Conservation (phyloP, 768 basidiomycete species). For the Leccinellum luteum region DNA sequence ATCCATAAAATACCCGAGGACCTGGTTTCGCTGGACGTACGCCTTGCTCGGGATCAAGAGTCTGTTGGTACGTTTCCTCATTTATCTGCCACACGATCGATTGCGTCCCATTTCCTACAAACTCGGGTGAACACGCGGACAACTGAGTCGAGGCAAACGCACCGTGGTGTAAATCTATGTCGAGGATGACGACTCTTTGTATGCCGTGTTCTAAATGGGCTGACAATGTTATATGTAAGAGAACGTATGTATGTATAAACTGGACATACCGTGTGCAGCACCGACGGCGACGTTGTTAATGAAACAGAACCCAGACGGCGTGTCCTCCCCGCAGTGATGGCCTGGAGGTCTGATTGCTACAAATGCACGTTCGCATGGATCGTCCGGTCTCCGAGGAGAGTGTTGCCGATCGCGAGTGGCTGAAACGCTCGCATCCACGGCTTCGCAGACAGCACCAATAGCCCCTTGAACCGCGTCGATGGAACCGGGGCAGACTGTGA, state of each 20-base stretch:
- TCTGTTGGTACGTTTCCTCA: slow-evolving; percentile 74
- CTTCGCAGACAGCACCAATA: slow-evolving; percentile 81
- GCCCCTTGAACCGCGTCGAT: slow-evolving; percentile 79
- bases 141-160: not conserved
- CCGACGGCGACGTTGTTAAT: slow-evolving; percentile 91
- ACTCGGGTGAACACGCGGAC: not conserved
- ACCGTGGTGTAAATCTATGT: slow-evolving; percentile 57
- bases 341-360: slow-evolving; percentile 88
- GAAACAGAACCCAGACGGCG: slow-evolving; percentile 92
- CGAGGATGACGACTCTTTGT: slow-evolving; percentile 79
- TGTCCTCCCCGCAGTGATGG: slow-evolving; percentile 91
- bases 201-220: slow-evolving; percentile 80
- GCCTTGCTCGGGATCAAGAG: slow-evolving; percentile 44
- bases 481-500: slow-evolving; percentile 72
- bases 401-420: slow-evolving; percentile 19
- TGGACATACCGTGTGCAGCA: slow-evolving; percentile 77
- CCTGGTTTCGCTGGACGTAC: slow-evolving; percentile 36
- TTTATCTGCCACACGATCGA: slow-evolving; percentile 90
- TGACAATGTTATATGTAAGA: slow-evolving; percentile 30
- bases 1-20: slow-evolving; percentile 80
- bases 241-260: not conserved
- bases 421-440: slow-evolving; percentile 66
- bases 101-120: slow-evolving; percentile 89
- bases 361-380: slow-evolving; percentile 53
- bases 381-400: not conserved